Base-by-base conservation (phyloP, 495 filamentous ascomycete species). In the Chlorociboria aeruginascens region DNA sequence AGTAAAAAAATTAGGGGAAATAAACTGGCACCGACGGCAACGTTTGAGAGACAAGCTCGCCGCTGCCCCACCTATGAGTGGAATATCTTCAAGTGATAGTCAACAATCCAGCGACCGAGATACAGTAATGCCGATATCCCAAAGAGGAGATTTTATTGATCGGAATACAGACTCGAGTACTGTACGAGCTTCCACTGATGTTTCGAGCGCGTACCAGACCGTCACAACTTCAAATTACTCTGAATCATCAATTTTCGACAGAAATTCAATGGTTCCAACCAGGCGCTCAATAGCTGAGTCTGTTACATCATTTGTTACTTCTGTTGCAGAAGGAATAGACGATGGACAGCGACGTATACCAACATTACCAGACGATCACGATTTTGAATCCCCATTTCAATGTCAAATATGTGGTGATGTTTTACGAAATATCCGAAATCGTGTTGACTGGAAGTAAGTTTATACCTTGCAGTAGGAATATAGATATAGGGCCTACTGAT, bases 401-500 rank as follows among this genome's bases (percentile, higher is more conserved):
- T 43, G 40, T 31, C 12, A 31, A 9, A 43, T 43, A 1, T 43
- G 40, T 14, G 17, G 40, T 6, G 16, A 31, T 43, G 17, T 43
- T 25, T 25, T 43, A 12, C 20, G 20, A 28, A 11, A 25, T n/a
- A 50, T 50, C 28, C 43, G 32, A 9, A 50, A 50, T 25, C 40
- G 47, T 2, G 31, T 37, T 11, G 48, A 46, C 29, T 49, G 55
- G 46, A 57, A 50, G 49, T 53, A 34, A 47, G 47, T 45, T 12
- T 16, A 17, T 16, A 16, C 3, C 1, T 42, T 14, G 36, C 20
- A 25, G 20, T 25, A 25, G 12, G 7, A 40, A 42, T 13, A 28
- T 35, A 7, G 29, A 36, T 11, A 38, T 8, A 36, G 47, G 35
- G 2, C n/a, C 11, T 25, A 49, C 42, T 50, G 32, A 49, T 32